These are phyloP conservation scores for Fusarium sp. DNA, from an alignment of 2,329 filamentous ascomycete genomes.

Conservation along the genomic window DNA sequence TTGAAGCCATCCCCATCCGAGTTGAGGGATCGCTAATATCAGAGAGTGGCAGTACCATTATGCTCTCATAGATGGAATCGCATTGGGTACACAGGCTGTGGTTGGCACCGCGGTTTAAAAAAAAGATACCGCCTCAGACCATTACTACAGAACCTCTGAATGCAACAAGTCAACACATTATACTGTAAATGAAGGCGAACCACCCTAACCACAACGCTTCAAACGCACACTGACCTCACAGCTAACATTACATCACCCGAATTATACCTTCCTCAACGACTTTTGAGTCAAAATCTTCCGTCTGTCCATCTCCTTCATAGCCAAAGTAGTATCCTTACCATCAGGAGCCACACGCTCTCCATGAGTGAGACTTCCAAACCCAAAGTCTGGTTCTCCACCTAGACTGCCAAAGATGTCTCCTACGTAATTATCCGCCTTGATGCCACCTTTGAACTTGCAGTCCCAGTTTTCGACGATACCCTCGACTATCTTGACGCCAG, in stretches of 20 bases:
- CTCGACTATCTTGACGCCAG: slow-evolving; percentile 73
- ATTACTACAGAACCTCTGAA: neutral
- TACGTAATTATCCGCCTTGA: slow-evolving; percentile 73
- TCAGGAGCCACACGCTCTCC: slow-evolving; percentile 49
- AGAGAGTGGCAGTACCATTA: neutral
- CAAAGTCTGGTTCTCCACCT: slow-evolving; percentile 75
- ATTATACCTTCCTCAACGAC: slow-evolving; percentile 38
- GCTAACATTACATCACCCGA: no score
- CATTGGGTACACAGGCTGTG: neutral
- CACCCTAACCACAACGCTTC: neutral
- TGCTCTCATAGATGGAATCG: neutral
- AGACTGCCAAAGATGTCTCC: slow-evolving; percentile 79
- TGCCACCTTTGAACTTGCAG: slow-evolving; percentile 66
- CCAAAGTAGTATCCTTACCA: slow-evolving; percentile 37
- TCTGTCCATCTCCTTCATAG: slow-evolving; percentile 46
- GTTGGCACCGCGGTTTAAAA: neutral
- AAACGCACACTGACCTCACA: neutral
- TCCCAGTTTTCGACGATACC: slow-evolving; percentile 74
- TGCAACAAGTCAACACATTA: neutral
- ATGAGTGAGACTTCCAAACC: slow-evolving; percentile 62
- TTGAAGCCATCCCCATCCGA: neutral
- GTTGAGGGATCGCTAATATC: neutral
- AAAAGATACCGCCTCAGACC: neutral
- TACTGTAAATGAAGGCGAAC: neutral
- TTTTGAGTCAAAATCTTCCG: slow-evolving; percentile 42